Base-by-base conservation (phyloP, 2,329 filamentous ascomycete genomes). In the Pseudopithomyces maydicus region DNA sequence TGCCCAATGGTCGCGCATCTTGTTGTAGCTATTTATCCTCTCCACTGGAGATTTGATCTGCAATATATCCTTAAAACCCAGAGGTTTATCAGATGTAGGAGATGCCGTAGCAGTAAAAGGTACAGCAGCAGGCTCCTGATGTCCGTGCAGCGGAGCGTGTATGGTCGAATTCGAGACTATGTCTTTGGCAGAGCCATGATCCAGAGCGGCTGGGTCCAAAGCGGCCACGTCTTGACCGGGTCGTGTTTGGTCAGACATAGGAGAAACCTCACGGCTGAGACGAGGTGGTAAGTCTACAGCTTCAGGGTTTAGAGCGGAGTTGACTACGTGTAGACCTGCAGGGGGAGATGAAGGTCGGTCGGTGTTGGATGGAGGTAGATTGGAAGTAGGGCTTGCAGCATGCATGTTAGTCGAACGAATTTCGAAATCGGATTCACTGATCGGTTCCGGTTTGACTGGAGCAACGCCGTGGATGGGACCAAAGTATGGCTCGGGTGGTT, bases 11-110 rank as follows among this genome's bases (percentile, higher is more conserved):
- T 85, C 79, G 43, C 91, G 85, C 0, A 90, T 89, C 56, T 89
- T 85, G 56, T 91, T 85, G 72, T 90, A 96, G 14, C 87, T 88
- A 42, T 83, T 80, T 57, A 95, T 90, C 19, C 92, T 87, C 63
- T 95, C 88, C 14, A 82, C 74, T 0, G 87, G 75, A 1, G 84
- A 85, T 15, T 84, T 81, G 48, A 95, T 81, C 8, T 85, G 86
- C 66, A 92, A 82, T 58, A 97, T 96, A 56, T 96, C 90, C 49
- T 88, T 85, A 76, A 96, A 93, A 1, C 80, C 61, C 84, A 81
- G 36, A 85, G 63, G 70, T 50, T 74, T 74, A 39, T 66, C 68
- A 12, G 65, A 61, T 4, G 61, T 64, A 20, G 71, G 66, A 14
- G 68, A 73, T 19, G 53, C 68, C 2, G 51, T 29, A 22, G 56